Percentiles rank a stretch among this genome's conserved stretches.
Evolutionary conservation across 2,329 filamentous ascomycete genomes (phyloP).

Genomic region (Alternaria sp.): DNA sequence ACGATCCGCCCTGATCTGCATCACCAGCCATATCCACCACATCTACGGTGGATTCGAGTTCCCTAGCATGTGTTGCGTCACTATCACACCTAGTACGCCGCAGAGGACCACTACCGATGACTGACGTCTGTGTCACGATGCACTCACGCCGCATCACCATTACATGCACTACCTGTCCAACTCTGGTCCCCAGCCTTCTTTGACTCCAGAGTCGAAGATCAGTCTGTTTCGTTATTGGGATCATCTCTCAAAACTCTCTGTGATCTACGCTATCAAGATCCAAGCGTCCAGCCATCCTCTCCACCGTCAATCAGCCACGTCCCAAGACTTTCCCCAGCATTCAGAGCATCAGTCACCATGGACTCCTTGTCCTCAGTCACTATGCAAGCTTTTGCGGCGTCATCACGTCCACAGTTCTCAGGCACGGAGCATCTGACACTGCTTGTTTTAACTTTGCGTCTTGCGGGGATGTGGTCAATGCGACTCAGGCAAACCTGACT

Average conservation of each 20-base stretch:
- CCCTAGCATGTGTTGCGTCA: not conserved
- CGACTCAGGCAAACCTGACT: conserved; percentile 1
- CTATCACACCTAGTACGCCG: not conserved
- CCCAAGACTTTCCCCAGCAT: not conserved
- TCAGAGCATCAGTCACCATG: not conserved
- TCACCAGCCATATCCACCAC: not conserved
- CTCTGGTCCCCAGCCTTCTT: not conserved
- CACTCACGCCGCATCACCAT: not conserved
- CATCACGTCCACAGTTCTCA: not conserved
- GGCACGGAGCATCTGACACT: conserved; percentile 10
- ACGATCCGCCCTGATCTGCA: conserved; percentile 6
- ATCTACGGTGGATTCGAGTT: not conserved
- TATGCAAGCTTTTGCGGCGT: not conserved
- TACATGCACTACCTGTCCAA: not conserved
- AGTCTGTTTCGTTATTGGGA: not conserved
- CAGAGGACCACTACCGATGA: not conserved
- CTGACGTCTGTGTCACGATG: not conserved
- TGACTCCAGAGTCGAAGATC: not conserved
- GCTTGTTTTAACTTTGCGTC: conserved; percentile 13
- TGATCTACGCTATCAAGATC: not conserved
- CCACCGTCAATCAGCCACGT: not conserved
- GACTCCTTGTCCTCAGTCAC: not conserved
- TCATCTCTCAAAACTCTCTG: not conserved
- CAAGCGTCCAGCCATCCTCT: not conserved
- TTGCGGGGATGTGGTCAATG: conserved; percentile 10